Evolutionary conservation across 257 asterid species (phyloP).

Genomic region (Phtheirospermum japonicum): DNA sequence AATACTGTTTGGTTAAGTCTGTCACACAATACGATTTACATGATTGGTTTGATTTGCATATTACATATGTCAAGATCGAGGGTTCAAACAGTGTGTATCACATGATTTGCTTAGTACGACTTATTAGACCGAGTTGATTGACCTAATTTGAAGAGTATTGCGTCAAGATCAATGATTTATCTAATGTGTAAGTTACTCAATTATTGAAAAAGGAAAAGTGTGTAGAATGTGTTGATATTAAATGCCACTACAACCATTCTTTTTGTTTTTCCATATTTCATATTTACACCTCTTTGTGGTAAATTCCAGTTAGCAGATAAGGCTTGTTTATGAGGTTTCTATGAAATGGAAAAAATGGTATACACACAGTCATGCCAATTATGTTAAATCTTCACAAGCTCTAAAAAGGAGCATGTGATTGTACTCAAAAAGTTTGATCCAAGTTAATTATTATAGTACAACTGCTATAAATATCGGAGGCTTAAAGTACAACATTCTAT

Average conservation of each 20-base stretch:
- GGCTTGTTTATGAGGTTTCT: slow-evolving; percentile 27
- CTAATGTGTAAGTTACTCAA: no score
- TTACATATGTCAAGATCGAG: neutral
- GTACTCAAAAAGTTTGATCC: slow-evolving; percentile 16
- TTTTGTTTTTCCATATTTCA: slow-evolving; percentile 24
- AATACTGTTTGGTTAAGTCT: no score
- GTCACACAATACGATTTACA: no score
- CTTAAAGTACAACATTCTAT: neutral
- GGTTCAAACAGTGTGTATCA: no score
- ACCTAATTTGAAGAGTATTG: no score
- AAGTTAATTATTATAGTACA: slow-evolving; percentile 3
- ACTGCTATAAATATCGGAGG: neutral
- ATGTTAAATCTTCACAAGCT: slow-evolving; percentile 8
- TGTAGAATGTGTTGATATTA: slow-evolving; percentile 21
- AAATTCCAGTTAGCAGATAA: slow-evolving; percentile 24
- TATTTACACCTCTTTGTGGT: slow-evolving; percentile 31
- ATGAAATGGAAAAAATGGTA: slow-evolving; percentile 18
- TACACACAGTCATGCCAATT: slow-evolving; percentile 30
- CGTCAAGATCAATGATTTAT: neutral
- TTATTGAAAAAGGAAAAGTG: neutral
- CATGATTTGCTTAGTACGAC: no score
- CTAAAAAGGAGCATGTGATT: slow-evolving; percentile 33
- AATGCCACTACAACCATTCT: slow-evolving; percentile 30
- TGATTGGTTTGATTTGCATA: neutral
- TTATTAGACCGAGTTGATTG: no score